Conservation (phyloP, 2,329 filamentous ascomycete species). For the Penicillium sp. region DNA sequence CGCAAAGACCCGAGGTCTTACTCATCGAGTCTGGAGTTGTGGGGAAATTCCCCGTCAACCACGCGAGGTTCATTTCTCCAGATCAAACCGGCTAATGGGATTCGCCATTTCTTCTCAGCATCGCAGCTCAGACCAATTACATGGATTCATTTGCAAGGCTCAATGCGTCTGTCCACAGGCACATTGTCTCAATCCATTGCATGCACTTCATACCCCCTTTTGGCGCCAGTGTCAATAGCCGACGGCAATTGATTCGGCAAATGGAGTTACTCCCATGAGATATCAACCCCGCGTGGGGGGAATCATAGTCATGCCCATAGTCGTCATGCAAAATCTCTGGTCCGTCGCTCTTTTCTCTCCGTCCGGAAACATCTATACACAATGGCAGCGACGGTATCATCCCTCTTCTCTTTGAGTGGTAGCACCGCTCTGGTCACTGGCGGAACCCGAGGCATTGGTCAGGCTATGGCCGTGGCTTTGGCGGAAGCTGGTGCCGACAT, state of each 20-base stretch:
- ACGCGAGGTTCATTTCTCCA: too few relatives aligned
- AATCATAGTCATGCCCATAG: neutral
- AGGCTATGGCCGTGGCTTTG: slow-evolving; percentile 44
- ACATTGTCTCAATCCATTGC: too few relatives aligned
- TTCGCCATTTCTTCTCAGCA: too few relatives aligned
- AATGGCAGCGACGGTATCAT: slow-evolving; percentile 27
- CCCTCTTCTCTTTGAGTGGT: slow-evolving; percentile 38
- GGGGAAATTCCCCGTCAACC: too few relatives aligned
- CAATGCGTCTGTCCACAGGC: too few relatives aligned
- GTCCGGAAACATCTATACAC: slow-evolving; percentile 7
- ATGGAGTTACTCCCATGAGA: neutral
- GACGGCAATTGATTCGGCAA: neutral
- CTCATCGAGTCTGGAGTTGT: too few relatives aligned
- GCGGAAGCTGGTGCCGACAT: slow-evolving; percentile 47
- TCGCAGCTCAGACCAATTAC: too few relatives aligned
- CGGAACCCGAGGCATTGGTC: slow-evolving; percentile 45
- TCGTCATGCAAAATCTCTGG: slow-evolving; percentile 3
- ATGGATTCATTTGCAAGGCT: too few relatives aligned
- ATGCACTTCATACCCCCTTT: too few relatives aligned
- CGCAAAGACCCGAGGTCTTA: too few relatives aligned
- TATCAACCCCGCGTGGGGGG: slow-evolving; percentile 11
- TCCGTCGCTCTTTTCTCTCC: too few relatives aligned
- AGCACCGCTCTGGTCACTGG: slow-evolving; percentile 45
- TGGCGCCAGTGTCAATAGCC: neutral
- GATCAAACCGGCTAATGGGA: too few relatives aligned